Evolutionary conservation across 2,329 filamentous ascomycete genomes (phyloP), one percentile per base, ranked within the genome.

Genomic region (Cylindrodendrum hubeiense): DNA sequence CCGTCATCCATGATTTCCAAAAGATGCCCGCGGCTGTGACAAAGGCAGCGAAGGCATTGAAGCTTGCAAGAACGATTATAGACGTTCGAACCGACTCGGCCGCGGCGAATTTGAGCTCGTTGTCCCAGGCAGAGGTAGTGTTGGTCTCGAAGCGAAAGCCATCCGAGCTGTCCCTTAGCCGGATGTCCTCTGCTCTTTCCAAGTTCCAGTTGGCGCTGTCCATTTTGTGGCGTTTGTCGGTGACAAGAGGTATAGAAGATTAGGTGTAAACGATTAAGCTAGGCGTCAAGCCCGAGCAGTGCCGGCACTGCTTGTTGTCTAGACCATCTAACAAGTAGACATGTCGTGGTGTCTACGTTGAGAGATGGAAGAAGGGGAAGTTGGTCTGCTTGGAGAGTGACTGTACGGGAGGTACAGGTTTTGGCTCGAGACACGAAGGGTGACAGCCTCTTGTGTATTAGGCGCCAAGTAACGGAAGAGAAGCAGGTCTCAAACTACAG

Each of bases 1-100:
- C 76, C 59, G 76, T 79, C 60, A 79, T 79, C 73, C 87, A 89
- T 68, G 83, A 85, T 66, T 89, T 86, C 75, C 85, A 86, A 43
- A 89, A 75, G 56, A 91, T 90, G 26, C 87, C 87, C 26, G 82
- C 68, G 10, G 86, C 85, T 7, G 87, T 88, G 19, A 83, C 82
- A 61, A 88, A 83, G 5, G 88, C 87, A 19, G 86, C 86, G 56
- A 89, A 74, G 22, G 87, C 82, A 75, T 91, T 91, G 79, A 90
- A 90, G 60, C 82, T 79, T 37, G 88, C 85, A 59, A 91, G 81
- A 65, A 90, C 87, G 60, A 90, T 85, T 46, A 87, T 87, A 24
- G 88, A 89, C 19, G 86, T 89, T 69, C 89, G 83, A 71, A 89
- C 82, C 34, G 87, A 89, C 72, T 85, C 88, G 67, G 84, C 84